Base-by-base conservation (phyloP, 805 yeast genomes). In the Henningerozyma blattae region DNA sequence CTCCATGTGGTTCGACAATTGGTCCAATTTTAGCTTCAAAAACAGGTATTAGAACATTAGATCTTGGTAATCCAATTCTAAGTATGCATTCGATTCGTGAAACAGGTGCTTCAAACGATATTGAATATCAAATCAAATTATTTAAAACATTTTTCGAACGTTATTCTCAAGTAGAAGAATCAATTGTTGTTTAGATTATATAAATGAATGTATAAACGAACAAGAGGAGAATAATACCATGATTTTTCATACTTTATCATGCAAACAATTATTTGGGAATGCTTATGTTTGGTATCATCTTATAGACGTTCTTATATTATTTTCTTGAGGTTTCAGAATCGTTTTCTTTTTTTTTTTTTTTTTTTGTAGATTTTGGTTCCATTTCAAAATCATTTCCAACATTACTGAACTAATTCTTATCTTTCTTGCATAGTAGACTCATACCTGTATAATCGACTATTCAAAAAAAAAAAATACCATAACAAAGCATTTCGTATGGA, bases 31-130 rank as follows among this genome's bases (percentile, higher is more conserved):
- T 89, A 37, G 79, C 95, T 24, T 77, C 94, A 3, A 80, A 80
- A 45, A 67, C 86, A 26, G 97, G 97, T 34, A 69, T 87, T 33
- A 70, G 91, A 52, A 83, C 95, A 3, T 59, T 87, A 40, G 97
- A 87, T 57, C 59, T 87, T 34, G 97, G 97, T 37, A 84, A 83
- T 48, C 94, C 95, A 1, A 91, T 86, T 49, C 63, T 87, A 47
- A 77, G 91, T 38, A 87, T 87, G 97, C 97, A 87, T 52, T 80
- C 93, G 1, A 77, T 84, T 40, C 72, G 96, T 56, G 97, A 87
- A 57, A 86, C 94, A 4, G 87, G 93, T 24, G 94, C 94, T 15
- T 58, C 82, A 15, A 63, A 60, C 32, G 97, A 87, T 59, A 64
- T 89, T 19, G 75, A 64, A 32, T 63, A 67, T 38, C 72, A 83